Evolutionary conservation across 2,329 filamentous ascomycete genomes (phyloP), one percentile per base, ranked within the genome.

Genomic region (Alternaria alternata): DNA sequence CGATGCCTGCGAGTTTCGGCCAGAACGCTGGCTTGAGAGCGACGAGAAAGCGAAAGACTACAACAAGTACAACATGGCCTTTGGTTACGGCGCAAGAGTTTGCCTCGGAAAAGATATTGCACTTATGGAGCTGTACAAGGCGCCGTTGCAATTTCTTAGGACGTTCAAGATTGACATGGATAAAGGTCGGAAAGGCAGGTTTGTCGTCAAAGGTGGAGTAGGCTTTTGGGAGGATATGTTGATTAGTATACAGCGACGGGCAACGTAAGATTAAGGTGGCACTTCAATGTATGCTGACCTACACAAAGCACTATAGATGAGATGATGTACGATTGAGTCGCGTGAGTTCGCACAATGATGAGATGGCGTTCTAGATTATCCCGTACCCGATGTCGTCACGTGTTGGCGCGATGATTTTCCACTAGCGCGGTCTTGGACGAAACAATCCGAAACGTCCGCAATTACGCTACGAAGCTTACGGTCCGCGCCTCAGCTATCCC

Each of bases 111-210:
- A 79, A 59, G 79, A 84, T 43, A 82, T 86, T 59, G 84, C 83
- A 1, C 78, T 82, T 67, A 84, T 86, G 82, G 84, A 86, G 73
- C 65, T 86, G 52, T 84, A 79, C 69, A 85, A 86, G 75, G 64
- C 54, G 4, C 80, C 64, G 8, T 41, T 70, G 16, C 64, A 81
- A 65, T 82, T 84, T 63, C 79, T 83, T 48, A 72, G 79, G 6
- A 77, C 67, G 0, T 83, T 81, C 58, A 73, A 68, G 36, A 73
- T 75, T 2, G 64, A 69, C 34, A 49, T 63, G 32, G 68, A 78
- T 52, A 65, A 69, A 22, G 48, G 75, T 30, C 60, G 70, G 43
- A 75, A 75, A 9, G 78, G 72, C 2, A 67, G 63, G 20, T 83
- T 80, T 59, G 59, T 78, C 3, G 72, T 81, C 41, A 81, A 81